Percentiles rank a stretch among this genome's conserved stretches.
phyloP scores from a whole-genome alignment of 495 filamentous ascomycete genomes.

The Aspergillus sclerotioniger region DNA sequence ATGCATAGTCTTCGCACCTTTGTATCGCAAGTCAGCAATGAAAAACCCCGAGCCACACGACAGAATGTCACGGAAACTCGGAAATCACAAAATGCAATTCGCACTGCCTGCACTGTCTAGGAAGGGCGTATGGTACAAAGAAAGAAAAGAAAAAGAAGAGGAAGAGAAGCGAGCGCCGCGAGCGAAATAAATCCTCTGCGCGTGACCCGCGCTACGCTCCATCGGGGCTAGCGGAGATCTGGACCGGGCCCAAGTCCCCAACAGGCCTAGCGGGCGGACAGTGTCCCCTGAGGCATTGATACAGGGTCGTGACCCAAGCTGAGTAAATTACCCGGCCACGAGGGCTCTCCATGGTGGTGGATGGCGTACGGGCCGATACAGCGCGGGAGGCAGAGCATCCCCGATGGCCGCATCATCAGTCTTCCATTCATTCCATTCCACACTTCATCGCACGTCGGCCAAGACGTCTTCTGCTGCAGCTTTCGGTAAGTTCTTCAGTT shows the following conservation, averaged over 20 bases:
- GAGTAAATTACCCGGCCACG: neutral
- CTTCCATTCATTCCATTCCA: neutral
- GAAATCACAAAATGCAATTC: constrained; percentile 39
- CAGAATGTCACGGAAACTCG: constrained; percentile 68
- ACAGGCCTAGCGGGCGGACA: neutral
- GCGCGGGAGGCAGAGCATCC: neutral
- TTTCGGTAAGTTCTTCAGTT: neutral
- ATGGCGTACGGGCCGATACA: neutral
- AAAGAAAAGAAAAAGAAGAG: constrained; percentile 31
- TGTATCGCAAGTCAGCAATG: constrained; percentile 80
- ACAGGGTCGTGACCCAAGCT: neutral
- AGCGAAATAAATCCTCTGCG: neutral
- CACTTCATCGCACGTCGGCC: neutral
- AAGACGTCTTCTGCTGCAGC: constrained; percentile 1
- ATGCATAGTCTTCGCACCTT: constrained; percentile 70
- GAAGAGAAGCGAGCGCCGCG: constrained; percentile 6
- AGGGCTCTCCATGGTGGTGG: neutral
- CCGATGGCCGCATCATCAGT: neutral
- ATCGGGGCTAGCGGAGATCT: neutral
- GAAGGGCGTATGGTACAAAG: constrained; percentile 64
- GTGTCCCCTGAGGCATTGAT: neutral
- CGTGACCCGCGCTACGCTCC: constrained; percentile 2
- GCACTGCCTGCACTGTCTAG: constrained; percentile 87
- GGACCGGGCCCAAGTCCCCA: neutral
- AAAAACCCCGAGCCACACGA: constrained; percentile 52